Base-by-base conservation (phyloP, 352 stramenopile species). In the Phytophthora europaea region DNA sequence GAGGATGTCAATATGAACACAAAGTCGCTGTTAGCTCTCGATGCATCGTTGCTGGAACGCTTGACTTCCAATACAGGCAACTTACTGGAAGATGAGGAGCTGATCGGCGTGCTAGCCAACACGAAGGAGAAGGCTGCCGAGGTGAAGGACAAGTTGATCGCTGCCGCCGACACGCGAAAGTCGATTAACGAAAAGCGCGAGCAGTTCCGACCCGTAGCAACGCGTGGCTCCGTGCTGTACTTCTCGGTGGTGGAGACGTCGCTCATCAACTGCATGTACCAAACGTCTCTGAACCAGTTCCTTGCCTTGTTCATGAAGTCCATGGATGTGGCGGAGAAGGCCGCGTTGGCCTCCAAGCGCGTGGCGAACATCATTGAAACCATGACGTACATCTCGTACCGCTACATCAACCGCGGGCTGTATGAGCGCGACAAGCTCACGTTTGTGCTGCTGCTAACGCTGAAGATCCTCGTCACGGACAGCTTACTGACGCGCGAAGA, bases 221-320 rank as follows among this genome's bases (percentile, higher is more conserved):
- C 95, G 12, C 90, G 98, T 34, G 98, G 97, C 63, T 99, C 96
- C 8, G 96, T 99, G 22, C 80, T 99, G 0, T 99, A 99, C 71
- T 99, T 99, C 75, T 98, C 94, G 4, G 98, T 99, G 65, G 98
- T 99, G 26, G 98, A 99, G 79, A 99, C 98, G 65, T 99, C 94
- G 59, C 73, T 98, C 52, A 98, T 99, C 52, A 99, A 99, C 79
- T 98, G 96, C 67, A 99, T 99, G 98, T 99, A 99, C 85, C 98
- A 99, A 86, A 99, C 98, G 36, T 99, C 95, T 10, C 79, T 99
- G 43, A 97, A 97, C 65, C 98, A 99, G 84, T 99, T 99, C 80
- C 73, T 99, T 38, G 89, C 94, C 62, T 78, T 99, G 23, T 99
- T 99, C 72, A 99, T 99, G 92, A 94, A 97, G 53, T 98, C 94